These are phyloP conservation scores for Cystobasidium ongulense DNA, from an alignment of 768 basidiomycete genomes.

Conservation along the genomic window DNA sequence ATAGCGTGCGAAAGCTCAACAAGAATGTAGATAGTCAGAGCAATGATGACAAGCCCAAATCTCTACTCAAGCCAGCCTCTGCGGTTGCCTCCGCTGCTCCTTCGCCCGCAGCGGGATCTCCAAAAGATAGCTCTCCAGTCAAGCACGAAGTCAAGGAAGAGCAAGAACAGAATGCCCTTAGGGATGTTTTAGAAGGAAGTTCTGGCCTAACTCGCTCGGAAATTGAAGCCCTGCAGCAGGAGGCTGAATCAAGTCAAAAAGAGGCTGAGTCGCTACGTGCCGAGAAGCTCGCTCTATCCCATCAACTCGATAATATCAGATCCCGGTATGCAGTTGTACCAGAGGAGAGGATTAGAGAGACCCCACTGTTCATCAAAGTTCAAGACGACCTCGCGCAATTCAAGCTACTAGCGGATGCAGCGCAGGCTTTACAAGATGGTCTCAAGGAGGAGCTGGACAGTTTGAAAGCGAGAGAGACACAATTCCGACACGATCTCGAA, in stretches of 20 bases:
- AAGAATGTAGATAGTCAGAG: slow-evolving; percentile 2
- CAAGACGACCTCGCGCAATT: slow-evolving; percentile 52
- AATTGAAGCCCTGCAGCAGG: slow-evolving; percentile 29
- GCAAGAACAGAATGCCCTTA: slow-evolving; percentile 7
- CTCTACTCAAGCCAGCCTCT: neutral
- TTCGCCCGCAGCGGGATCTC: slow-evolving; percentile 5
- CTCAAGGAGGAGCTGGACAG: slow-evolving; percentile 38
- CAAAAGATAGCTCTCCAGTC: neutral
- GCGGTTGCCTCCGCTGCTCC: neutral
- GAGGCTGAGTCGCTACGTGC: slow-evolving; percentile 52
- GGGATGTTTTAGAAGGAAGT: slow-evolving; percentile 23
- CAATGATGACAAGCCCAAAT: neutral
- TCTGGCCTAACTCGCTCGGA: slow-evolving; percentile 28
- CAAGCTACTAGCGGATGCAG: slow-evolving; percentile 47
- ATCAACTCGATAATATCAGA: slow-evolving; percentile 50
- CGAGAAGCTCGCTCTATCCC: slow-evolving; percentile 46
- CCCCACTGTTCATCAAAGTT: slow-evolving; percentile 55
- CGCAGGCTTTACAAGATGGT: slow-evolving; percentile 48
- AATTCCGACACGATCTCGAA: slow-evolving; percentile 38
- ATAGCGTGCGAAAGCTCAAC: slow-evolving; percentile 39
- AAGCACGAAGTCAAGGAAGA: slow-evolving; percentile 3
- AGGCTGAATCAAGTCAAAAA: slow-evolving; percentile 34
- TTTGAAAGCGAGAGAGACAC: slow-evolving; percentile 33
- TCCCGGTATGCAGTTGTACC: slow-evolving; percentile 47
- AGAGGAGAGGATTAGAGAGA: slow-evolving; percentile 51